A percentile compares a stretch with the other conserved stretches of the same genome.
Conservation (phyloP, 352 stramenopile genomes). For the Aphanomyces invadans region DNA sequence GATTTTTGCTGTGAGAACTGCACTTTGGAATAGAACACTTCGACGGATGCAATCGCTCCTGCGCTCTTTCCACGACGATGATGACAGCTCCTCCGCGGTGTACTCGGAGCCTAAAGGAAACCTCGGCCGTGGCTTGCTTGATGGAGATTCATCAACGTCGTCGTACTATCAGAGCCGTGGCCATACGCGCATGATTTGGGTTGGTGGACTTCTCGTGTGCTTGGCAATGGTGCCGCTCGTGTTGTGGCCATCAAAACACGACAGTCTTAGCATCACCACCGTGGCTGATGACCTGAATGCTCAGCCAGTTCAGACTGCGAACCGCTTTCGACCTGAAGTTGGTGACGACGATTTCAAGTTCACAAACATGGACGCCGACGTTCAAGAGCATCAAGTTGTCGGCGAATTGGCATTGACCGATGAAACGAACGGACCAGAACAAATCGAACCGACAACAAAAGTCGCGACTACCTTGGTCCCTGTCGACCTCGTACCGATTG, state of each 20-base stretch:
- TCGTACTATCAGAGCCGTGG: constrained; percentile 15
- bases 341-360: neutral
- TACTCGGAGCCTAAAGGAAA: constrained; percentile 3
- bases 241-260: neutral
- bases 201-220: neutral
- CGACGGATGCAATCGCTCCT: constrained; percentile 1
- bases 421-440: neutral
- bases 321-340: neutral
- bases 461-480: too few relatives aligned
- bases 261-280: neutral
- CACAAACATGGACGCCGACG: neutral
- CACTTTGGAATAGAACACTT: neutral
- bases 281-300: neutral
- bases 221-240: constrained; percentile 9
- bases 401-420: neutral
- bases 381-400: neutral
- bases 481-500: too few relatives aligned
- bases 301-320: neutral
- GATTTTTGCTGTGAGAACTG: neutral
- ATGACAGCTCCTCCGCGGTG: neutral
- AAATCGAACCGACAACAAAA: too few relatives aligned
- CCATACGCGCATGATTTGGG: neutral
- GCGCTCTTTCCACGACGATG: neutral
- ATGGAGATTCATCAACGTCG: neutral
- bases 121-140: constrained; percentile 9